Base-by-base conservation (phyloP, 2,329 filamentous ascomycete species). In the Sclerotiophoma versabilis region DNA sequence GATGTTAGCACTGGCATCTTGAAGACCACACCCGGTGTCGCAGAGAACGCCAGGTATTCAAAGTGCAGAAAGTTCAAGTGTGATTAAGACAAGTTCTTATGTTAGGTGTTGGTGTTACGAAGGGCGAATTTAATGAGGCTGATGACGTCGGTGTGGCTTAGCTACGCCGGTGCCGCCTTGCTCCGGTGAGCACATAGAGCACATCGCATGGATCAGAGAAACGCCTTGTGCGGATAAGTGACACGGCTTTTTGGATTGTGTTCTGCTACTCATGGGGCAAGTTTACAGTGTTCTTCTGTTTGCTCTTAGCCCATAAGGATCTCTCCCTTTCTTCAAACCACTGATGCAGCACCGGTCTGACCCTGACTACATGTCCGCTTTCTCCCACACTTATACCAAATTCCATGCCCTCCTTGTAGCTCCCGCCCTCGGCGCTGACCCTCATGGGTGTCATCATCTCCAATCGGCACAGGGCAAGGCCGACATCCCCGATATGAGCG, bases 401-500 rank as follows among this genome's bases (percentile, higher is more conserved):
- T 48, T 77, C 68, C 70, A 87, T 82, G 1, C 80, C 81, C 0
- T 84, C 81, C 54, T 79, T 84, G 70, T 81, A 91, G 19, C 77
- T 77, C 15, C 84, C 83, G 0, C 84, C 83, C 59, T 89, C 86
- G 51, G 87, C 89, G 2, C 89, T 89, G 48, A 95, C 78, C 27
- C 80, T 80, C 41, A 95, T 78, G 69, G 92, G 89, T 5, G 91
- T 96, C 93, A 97, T 97, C 71, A 88, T 87, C 77, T 96, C 92
- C 64, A 98, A 76, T 22, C 93, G 86, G 71, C 93, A 97, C 62
- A 97, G 77, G 2, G 87, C 93, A 46, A 99, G 80, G 1, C 95
- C 95, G 25, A 98, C 77, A 70, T 97, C 96, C 0, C 93, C 93
- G 12, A 93, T 80, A 0, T 90, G 89, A 26, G 79, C 80, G 46